These are phyloP conservation scores for Xanthoconium separans DNA, from an alignment of 1,284 basidiomycete species.

Conservation along the genomic window DNA sequence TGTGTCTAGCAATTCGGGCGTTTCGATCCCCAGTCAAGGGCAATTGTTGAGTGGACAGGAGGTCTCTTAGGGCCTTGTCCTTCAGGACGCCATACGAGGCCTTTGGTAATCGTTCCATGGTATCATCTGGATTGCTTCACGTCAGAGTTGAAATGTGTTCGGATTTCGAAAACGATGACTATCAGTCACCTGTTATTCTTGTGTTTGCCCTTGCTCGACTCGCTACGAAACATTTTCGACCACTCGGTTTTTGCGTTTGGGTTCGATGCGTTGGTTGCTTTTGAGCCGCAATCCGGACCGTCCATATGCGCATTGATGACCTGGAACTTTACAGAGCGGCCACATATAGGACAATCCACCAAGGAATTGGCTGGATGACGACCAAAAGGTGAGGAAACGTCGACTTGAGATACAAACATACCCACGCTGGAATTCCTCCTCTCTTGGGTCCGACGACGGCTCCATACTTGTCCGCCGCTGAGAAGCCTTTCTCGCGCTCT, in stretches of 20 bases:
- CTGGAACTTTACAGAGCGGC: slow-evolving; percentile 40
- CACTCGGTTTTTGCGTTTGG: slow-evolving; percentile 39
- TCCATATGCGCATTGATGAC: slow-evolving; percentile 61
- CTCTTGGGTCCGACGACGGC: slow-evolving; percentile 26
- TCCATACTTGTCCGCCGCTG: slow-evolving; percentile 10
- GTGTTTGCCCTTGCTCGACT: slow-evolving; percentile 40
- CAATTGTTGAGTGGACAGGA: slow-evolving; percentile 52
- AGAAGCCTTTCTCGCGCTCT: slow-evolving; percentile 22
- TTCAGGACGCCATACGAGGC: slow-evolving; percentile 64
- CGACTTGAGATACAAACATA: neutral
- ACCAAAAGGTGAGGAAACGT: slow-evolving; percentile 2
- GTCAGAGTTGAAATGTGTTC: slow-evolving; percentile 20
- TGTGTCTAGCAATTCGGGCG: slow-evolving; percentile 55
- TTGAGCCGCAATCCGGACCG: slow-evolving; percentile 38
- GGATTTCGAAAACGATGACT: slow-evolving; percentile 1
- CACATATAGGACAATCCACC: slow-evolving; percentile 60
- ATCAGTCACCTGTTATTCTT: slow-evolving; percentile 41
- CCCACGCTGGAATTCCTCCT: slow-evolving; percentile 30
- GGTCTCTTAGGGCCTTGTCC: slow-evolving; percentile 59
- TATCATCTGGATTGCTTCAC: slow-evolving; percentile 33
- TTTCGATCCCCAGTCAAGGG: slow-evolving; percentile 52
- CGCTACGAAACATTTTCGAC: slow-evolving; percentile 48
- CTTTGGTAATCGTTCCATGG: slow-evolving; percentile 56
- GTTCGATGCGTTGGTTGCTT: slow-evolving; percentile 16
- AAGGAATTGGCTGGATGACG: slow-evolving; percentile 29